These are phyloP conservation scores for Leccinellum luteum DNA, from an alignment of 768 basidiomycete species.

Conservation along the genomic window DNA sequence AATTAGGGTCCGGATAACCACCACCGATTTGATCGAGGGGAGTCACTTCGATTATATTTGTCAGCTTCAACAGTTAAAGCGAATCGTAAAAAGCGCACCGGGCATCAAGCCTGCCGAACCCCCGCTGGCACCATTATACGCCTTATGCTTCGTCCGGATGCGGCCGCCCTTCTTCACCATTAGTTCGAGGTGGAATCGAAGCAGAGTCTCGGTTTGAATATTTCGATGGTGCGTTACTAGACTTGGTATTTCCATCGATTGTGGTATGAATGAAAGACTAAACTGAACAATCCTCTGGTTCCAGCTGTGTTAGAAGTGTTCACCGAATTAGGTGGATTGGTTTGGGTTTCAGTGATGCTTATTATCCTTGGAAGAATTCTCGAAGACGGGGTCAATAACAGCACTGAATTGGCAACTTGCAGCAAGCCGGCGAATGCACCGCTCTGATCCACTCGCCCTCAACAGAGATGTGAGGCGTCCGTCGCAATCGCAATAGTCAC, in stretches of 20 bases:
- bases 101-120: slow-evolving; percentile 15
- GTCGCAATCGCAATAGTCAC: slow-evolving; percentile 11
- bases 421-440: slow-evolving; percentile 17
- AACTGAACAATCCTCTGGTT: slow-evolving; percentile 11
- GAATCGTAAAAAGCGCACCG: slow-evolving; percentile 12
- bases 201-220: slow-evolving; percentile 4
- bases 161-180: slow-evolving; percentile 1
- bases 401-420: slow-evolving; percentile 5
- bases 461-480: slow-evolving; percentile 5
- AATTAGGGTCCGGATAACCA: slow-evolving; percentile 22
- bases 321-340: slow-evolving; percentile 4
- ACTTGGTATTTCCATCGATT: slow-evolving; percentile 4
- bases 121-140: slow-evolving; percentile 13
- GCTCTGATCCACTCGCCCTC: slow-evolving; percentile 15
- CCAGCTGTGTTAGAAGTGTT: slow-evolving; percentile 13
- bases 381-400: slow-evolving; percentile 9
- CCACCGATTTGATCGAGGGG: slow-evolving; percentile 16
- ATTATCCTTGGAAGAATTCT: slow-evolving; percentile 8
- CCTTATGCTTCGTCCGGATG: slow-evolving; percentile 10
- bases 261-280: not conserved
- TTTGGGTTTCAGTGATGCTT: not conserved
- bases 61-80: slow-evolving; percentile 17
- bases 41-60: slow-evolving; percentile 6
- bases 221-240: slow-evolving; percentile 3
- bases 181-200: slow-evolving; percentile 6